Evolutionary conservation across 208 protist genomes (phyloP), one percentile per base, ranked within the genome.

Genomic region (Wallacemonas rigidus): DNA sequence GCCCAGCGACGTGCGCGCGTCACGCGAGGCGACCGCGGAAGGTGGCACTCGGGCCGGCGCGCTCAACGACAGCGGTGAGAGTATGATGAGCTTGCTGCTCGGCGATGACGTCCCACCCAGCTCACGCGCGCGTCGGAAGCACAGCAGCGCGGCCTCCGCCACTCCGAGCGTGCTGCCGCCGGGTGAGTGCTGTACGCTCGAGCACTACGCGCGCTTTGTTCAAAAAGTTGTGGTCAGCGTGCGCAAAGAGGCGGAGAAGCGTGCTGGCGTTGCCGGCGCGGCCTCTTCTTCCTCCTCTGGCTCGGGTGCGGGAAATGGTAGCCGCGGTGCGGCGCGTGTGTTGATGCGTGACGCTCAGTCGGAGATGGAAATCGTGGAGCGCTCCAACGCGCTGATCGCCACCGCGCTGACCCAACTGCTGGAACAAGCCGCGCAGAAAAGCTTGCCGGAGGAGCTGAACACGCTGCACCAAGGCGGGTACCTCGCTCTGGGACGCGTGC

Each of bases 121-220:
- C 60, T 8, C 39, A 44, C 47, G 72, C 44, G 36, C 57, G 44
- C 50, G 58, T 54, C 11, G 76, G 55, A 76, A 71, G 69, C 38
- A 56, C 43, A 41, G 38, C 35, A 3, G 36, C 63, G 39, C 45
- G 63, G 43, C 38, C 56, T 12, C 35, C 53, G 38, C 65, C 4
- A 2, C 51, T 26, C 2, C 57, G 35, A 48, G 6, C 36, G 9
- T 80, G 47, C 69, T 87, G n/a, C 79, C 77, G 0, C 74, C 89
- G 14, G 90, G 90, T 17, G 77, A 87, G 67, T 77, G 82, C 26
- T 95, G 90, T 69, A 95, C 90, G n/a, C 70, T 95, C 15, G 84
- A 90, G 51, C 90, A 93, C 74, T 95, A 93, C 69, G 43, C 81
- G 8, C 76, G 74, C 38, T 89, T 95, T 56, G 69, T 82, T 36